phyloP scores from a whole-genome alignment of 768 basidiomycete genomes.

The Tephrocybe sp. region DNA sequence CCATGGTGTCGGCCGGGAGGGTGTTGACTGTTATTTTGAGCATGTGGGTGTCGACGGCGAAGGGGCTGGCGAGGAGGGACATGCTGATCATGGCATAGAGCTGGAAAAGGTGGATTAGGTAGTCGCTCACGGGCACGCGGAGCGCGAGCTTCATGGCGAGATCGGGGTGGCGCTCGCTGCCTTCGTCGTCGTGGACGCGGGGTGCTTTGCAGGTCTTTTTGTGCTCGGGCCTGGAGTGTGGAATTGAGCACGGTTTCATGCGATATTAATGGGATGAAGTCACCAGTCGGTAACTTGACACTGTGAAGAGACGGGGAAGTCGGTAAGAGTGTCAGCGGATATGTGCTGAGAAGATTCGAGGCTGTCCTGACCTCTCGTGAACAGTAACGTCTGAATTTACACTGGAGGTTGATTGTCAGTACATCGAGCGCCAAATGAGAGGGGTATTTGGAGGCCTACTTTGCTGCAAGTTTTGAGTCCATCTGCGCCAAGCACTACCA shows the following conservation, averaged over 20 bases:
- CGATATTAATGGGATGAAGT: neutral
- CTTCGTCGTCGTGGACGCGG: neutral
- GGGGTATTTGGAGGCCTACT: neutral
- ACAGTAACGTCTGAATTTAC: constrained; percentile 12
- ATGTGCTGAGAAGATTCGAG: neutral
- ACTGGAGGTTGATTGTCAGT: neutral
- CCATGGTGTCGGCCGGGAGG: constrained; percentile 5
- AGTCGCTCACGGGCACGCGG: constrained; percentile 6
- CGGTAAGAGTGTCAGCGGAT: neutral
- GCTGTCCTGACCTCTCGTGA: constrained; percentile 7
- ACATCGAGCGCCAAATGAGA: neutral
- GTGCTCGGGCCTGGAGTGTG: constrained; percentile 7
- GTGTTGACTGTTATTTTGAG: constrained; percentile 7
- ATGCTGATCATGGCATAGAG: constrained; percentile 8
- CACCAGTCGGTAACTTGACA: constrained; percentile 13
- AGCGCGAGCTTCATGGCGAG: constrained; percentile 13
- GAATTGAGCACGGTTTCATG: neutral
- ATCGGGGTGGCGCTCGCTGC: neutral
- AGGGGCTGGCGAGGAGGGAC: constrained; percentile 6
- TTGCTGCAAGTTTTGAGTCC: constrained; percentile 9
- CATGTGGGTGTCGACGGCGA: constrained; percentile 4
- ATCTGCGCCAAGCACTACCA: neutral
- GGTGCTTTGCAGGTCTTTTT: constrained; percentile 11
- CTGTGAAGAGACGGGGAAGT: neutral
- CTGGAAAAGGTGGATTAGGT: constrained; percentile 13